Conservation (phyloP, 345 rosid genomes). For the Eucalyptus cloeziana region DNA sequence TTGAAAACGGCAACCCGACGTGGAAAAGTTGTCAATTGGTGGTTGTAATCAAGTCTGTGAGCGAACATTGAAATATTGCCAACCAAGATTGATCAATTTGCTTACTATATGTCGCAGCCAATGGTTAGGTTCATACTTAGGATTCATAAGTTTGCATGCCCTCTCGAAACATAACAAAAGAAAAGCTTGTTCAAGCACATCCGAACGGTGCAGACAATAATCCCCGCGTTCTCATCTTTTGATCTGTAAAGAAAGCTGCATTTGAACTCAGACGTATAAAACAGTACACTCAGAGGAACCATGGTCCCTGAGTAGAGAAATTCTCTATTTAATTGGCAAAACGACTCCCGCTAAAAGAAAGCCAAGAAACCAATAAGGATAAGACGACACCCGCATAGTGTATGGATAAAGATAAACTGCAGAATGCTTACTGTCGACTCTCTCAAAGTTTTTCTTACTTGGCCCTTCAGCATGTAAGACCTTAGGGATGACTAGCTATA, state of each 20-base stretch:
- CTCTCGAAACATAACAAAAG: background rate
- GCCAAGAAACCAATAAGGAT: background rate
- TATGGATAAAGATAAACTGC: background rate
- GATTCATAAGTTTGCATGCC: background rate
- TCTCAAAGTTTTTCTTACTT: background rate
- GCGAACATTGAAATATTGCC: background rate
- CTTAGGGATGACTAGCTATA: background rate
- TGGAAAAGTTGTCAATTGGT: background rate
- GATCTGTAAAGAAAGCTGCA: background rate
- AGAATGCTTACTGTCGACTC: background rate
- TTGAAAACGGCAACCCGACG: accelerated
- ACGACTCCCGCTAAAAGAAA: background rate
- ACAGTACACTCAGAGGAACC: background rate
- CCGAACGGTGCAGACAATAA: background rate
- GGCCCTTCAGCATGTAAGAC: background rate
- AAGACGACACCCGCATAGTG: background rate
- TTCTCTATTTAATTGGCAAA: background rate
- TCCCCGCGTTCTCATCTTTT: background rate
- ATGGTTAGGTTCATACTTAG: background rate
- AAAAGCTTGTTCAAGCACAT: background rate
- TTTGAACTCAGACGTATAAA: background rate
- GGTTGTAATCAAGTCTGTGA: background rate
- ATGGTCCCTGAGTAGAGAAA: background rate
- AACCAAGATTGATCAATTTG: background rate
- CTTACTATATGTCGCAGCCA: background rate